These are phyloP conservation scores for Sphenostylis stenocarpa DNA, from an alignment of 306 rosid species.

Conservation along the genomic window DNA sequence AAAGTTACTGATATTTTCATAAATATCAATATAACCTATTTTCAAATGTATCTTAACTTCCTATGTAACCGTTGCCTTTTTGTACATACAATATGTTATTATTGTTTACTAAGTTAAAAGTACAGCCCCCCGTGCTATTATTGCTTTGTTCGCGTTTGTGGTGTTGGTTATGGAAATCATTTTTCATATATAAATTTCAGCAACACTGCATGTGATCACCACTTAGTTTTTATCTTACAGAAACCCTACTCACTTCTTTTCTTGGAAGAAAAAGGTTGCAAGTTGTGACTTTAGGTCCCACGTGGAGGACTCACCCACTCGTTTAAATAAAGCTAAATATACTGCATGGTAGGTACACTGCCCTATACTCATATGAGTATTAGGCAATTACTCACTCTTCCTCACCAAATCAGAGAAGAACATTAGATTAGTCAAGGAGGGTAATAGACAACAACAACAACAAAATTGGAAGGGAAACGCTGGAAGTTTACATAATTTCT, in stretches of 20 bases:
- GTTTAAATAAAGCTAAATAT: background rate
- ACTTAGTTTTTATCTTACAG: background rate
- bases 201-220: slow-evolving; percentile 7
- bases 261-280: background rate
- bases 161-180: background rate
- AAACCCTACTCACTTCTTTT: background rate
- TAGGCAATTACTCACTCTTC: background rate
- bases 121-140: too few relatives aligned
- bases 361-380: background rate
- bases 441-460: too few relatives aligned
- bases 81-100: background rate
- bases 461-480: too few relatives aligned
- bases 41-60: background rate
- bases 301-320: background rate
- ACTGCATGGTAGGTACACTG: background rate
- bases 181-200: background rate
- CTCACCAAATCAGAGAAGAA: background rate
- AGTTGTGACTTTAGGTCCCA: background rate
- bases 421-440: too few relatives aligned
- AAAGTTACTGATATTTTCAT: background rate
- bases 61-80: background rate
- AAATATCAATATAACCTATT: background rate
- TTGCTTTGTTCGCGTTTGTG: background rate
- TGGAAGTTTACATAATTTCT: too few relatives aligned
- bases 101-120: too few relatives aligned